Percentiles rank a stretch among this genome's conserved stretches.
Conservation (phyloP, 2,329 filamentous ascomycete genomes). For the Aspergillus felis region DNA sequence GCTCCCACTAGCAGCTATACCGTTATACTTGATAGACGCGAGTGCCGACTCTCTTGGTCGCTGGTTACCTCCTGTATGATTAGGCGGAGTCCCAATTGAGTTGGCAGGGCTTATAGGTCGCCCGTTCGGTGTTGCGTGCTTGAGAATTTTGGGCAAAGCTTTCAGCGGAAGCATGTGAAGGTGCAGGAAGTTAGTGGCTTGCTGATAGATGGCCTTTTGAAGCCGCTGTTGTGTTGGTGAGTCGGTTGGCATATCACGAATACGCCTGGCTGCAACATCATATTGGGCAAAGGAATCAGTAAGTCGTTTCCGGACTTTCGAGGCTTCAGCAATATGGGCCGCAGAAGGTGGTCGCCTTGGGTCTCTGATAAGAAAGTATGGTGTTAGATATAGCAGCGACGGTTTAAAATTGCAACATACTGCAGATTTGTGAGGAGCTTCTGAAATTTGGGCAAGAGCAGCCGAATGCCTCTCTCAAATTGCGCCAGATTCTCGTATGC, state of each 20-base stretch:
- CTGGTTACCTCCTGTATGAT: constrained; percentile 19
- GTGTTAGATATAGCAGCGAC: neutral
- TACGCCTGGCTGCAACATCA: constrained; percentile 72
- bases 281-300: constrained; percentile 89
- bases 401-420: constrained; percentile 26
- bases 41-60: constrained; percentile 46
- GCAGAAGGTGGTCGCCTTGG: constrained; percentile 61
- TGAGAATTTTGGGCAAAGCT: constrained; percentile 64
- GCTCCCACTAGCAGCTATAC: constrained; percentile 48
- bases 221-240: constrained; percentile 69
- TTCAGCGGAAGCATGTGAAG: constrained; percentile 88
- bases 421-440: constrained; percentile 70
- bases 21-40: constrained; percentile 56
- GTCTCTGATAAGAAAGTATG: constrained; percentile 41
- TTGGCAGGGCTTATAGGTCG: constrained; percentile 22
- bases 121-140: constrained; percentile 56
- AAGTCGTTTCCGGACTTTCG: constrained; percentile 82
- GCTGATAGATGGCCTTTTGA: constrained; percentile 77
- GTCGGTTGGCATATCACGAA: constrained; percentile 72
- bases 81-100: constrained; percentile 20
- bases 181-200: constrained; percentile 79
- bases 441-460: constrained; percentile 80
- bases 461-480: constrained; percentile 80
- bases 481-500: constrained; percentile 80
- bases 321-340: constrained; percentile 75